Evolutionary conservation across 805 yeast genomes (phyloP).

Genomic region (Saccharomycopsis synnaedendra): DNA sequence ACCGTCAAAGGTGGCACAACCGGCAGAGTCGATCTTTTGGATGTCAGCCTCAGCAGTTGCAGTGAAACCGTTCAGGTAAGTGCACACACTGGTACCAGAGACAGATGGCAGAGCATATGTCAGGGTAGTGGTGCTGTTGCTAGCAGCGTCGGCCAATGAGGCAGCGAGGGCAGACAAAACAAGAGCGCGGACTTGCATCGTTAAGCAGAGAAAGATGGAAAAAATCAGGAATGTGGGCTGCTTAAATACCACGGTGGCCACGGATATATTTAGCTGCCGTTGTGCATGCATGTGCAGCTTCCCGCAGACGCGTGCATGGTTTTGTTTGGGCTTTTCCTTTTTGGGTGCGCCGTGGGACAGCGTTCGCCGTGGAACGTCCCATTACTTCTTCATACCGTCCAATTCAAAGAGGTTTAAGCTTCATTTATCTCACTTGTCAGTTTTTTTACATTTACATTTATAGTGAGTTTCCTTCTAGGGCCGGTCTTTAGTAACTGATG

Average conservation of each 20-base stretch:
- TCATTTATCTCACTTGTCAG: too few species aligned
- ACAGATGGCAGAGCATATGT: slow-evolving; percentile 39
- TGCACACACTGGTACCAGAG: slow-evolving; percentile 49
- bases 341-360: too few species aligned
- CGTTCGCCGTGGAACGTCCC: too few species aligned
- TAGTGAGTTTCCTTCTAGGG: too few species aligned
- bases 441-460: too few species aligned
- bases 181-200: slow-evolving; percentile 13
- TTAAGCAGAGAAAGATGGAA: background rate
- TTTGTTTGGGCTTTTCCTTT: too few species aligned
- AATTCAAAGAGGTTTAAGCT: too few species aligned
- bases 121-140: slow-evolving; percentile 29
- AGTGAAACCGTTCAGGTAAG: slow-evolving; percentile 48
- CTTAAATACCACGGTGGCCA: background rate
- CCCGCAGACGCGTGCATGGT: too few species aligned
- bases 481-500: too few species aligned
- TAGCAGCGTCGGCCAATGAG: slow-evolving; percentile 17
- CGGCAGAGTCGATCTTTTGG: slow-evolving; percentile 44
- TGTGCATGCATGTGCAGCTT: too few species aligned
- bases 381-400: too few species aligned
- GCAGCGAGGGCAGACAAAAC: slow-evolving; percentile 10
- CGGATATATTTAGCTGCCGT: background rate
- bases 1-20: slow-evolving; percentile 74
- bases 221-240: background rate
- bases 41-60: slow-evolving; percentile 75